Evolutionary conservation across 139 green algal genomes (phyloP).

Genomic region (Chloropicon primus): DNA sequence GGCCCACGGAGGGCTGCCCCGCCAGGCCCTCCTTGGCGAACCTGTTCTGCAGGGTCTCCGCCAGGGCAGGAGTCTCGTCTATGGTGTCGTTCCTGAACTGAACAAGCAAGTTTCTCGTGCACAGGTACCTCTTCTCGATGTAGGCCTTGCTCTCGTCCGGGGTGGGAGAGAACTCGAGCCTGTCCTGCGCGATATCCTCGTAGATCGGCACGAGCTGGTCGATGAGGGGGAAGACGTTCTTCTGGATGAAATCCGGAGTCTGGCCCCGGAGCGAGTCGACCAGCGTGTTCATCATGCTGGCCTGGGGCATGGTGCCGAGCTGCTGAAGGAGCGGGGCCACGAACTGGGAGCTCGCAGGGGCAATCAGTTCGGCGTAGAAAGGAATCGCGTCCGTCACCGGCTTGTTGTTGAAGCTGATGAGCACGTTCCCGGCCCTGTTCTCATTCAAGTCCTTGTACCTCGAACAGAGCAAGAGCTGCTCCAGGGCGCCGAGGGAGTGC

Average conservation of each 20-base stretch:
- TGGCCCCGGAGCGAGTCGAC: constrained; percentile 31
- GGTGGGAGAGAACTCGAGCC: constrained; percentile 63
- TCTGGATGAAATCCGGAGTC: constrained; percentile 41
- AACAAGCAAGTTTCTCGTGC: constrained; percentile 67
- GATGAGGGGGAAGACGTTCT: constrained; percentile 62
- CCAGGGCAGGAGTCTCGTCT: constrained; percentile 68
- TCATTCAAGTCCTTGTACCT: constrained; percentile 42
- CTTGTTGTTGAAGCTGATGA: constrained; percentile 87
- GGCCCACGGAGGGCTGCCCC: neutral
- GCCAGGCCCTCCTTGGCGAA: neutral
- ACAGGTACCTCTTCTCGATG: neutral
- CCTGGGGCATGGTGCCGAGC: constrained; percentile 50
- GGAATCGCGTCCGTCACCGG: constrained; percentile 24
- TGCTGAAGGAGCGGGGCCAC: constrained; percentile 52
- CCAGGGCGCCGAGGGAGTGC: constrained; percentile 68
- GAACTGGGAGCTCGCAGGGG: constrained; percentile 58
- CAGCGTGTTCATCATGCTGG: neutral
- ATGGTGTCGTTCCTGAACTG: constrained; percentile 74
- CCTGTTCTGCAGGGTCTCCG: constrained; percentile 36
- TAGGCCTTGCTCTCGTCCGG: constrained; percentile 41
- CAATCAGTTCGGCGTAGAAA: constrained; percentile 9
- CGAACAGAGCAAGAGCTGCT: constrained; percentile 72
- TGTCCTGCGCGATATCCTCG: constrained; percentile 56
- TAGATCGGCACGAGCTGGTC: constrained; percentile 79
- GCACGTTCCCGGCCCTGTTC: constrained; percentile 57